Evolutionary conservation across 2,329 filamentous ascomycete species (phyloP).

Genomic region (Epicoccum nigrum): DNA sequence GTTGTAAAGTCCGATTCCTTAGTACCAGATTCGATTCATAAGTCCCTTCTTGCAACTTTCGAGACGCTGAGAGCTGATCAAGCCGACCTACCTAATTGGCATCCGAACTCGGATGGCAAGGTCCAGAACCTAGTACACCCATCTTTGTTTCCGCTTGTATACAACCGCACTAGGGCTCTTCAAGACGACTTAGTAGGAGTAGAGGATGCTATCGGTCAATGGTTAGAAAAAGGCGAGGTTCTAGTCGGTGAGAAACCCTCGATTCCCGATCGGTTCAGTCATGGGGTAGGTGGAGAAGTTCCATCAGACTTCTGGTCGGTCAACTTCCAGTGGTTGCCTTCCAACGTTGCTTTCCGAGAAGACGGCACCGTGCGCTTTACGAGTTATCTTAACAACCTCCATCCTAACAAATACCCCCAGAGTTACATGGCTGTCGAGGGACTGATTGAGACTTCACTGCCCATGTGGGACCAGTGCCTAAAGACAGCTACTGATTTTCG

Average conservation of each 20-base stretch:
- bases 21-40: slow-evolving; percentile 45
- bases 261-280: neutral
- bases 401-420: slow-evolving; percentile 45
- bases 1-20: slow-evolving; percentile 59
- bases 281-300: slow-evolving; percentile 9
- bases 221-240: slow-evolving; percentile 40
- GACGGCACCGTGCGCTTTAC: slow-evolving; percentile 47
- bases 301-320: slow-evolving; percentile 37
- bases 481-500: neutral
- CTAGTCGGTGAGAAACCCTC: neutral
- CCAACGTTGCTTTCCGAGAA: slow-evolving; percentile 51
- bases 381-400: slow-evolving; percentile 60
- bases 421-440: slow-evolving; percentile 27
- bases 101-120: slow-evolving; percentile 61
- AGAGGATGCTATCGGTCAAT: slow-evolving; percentile 33
- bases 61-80: slow-evolving; percentile 57
- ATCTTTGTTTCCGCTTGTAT: slow-evolving; percentile 66
- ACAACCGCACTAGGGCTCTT: slow-evolving; percentile 46
- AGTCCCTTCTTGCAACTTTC: slow-evolving; percentile 54
- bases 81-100: slow-evolving; percentile 61
- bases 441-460: neutral
- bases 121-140: slow-evolving; percentile 64
- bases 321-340: slow-evolving; percentile 57
- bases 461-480: slow-evolving; percentile 1
- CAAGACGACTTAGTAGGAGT: slow-evolving; percentile 29